Base-by-base conservation (phyloP, 2,329 filamentous ascomycete genomes). In the Apiospora malaysiana region DNA sequence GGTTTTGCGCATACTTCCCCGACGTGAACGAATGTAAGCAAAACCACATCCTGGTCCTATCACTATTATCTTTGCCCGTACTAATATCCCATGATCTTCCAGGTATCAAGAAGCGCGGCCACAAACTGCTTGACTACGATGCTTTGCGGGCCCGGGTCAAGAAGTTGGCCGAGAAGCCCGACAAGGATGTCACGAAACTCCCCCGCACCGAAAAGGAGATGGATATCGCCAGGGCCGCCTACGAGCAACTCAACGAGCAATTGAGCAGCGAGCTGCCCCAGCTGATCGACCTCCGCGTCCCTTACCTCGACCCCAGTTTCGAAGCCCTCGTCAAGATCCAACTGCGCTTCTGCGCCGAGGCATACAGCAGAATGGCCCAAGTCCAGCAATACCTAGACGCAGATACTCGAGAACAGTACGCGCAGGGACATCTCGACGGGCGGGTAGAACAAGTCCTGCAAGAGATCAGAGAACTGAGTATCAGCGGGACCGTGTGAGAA, bases 241-340 rank as follows among this genome's bases (percentile, higher is more conserved):
- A 99, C 85, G 96, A 99, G 81, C 94, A 97, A 83, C 87, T 99
- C 77, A 99, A 99, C 83, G 95, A 98, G 78, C 97, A 98, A 82
- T 89, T 99, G 69, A 97, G 93, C 77, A 92, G 90, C 70, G 96
- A 99, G 84, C 84, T 99, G 70, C 96, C 96, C 1, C 95, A 98
- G 82, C 88, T 99, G 69, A 98, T 99, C 81, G 96, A 99, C 79
- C 88, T 99, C 73, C 93, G 96, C 70, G 96, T 99, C 18, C 97
- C 97, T 0, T 99, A 99, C 80, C 90, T 99, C 71, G 96, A 99
- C 78, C 97, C 97, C 0, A 95, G 92, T 73, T 99, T 99, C 79
- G 96, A 99, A 83, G 96, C 97, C 0, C 90, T 99, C 69, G 96
- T 99, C 81, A 99, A 99, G 87, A 99, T 99, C 76, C 96, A 99